Base-by-base conservation (phyloP, 805 yeast genomes). In the Ogataea degrootiae region DNA sequence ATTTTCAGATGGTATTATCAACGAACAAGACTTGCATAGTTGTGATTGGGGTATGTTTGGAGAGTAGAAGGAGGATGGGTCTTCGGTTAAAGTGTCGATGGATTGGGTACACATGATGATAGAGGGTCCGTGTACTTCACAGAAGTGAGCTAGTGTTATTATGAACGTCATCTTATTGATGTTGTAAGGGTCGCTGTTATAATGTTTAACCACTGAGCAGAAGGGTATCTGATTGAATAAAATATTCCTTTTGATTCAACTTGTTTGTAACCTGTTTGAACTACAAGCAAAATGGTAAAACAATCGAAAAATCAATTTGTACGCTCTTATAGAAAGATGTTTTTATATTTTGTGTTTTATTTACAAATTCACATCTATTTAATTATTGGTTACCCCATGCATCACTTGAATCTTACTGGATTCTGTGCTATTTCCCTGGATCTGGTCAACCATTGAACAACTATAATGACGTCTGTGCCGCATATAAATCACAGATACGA, bases 121-220 rank as follows among this genome's bases (percentile, higher is more conserved):
- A 12, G 82, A 70, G 0, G 92, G 91, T 0, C 92, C 92, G 59
- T 85, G 91, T 21, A 80, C 74, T 63, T 85, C 92, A 62, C 92
- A 85, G 62, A 85, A 85, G 60, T 85, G 92, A 0, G 88, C 83
- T 42, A 85, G 61, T 19, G 85, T 71, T 9, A 80, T 64, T 11
- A 76, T 75, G 58, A 68, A 77, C 37, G 73, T 54, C 67, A 63
- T 63, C 14, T 7, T 34, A 4, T 12, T 26, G 9, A 7, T n/a
- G 36, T 34, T 34, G 17, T 34, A 11, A 34, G 15, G 21, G 21
- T 3, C 21, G 21, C 21, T 4, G 2, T 19, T 19, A 19, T 19
- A 19, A 19, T 4, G 21, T 19, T 4, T 19, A 19, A 19, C 21
- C 21, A 8, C 17, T 34, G n/a, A 15, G 17, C 17, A 34, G 15